Base-by-base conservation (phyloP, 2,329 filamentous ascomycete genomes). In the Paecilomyces dactylethromorphus region DNA sequence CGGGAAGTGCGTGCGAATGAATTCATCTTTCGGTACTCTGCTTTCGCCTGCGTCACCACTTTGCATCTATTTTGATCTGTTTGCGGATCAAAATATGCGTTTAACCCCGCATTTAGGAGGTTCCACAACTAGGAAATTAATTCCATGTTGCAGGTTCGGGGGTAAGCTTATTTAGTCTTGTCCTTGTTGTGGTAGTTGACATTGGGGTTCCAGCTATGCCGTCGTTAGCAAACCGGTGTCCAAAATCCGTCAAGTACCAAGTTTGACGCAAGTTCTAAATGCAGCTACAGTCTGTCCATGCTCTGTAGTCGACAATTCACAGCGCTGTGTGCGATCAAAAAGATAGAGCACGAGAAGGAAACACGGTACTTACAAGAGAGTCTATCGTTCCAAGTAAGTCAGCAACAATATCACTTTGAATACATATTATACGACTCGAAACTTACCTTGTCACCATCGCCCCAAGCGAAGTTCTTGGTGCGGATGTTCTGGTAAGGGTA, bases 401-500 rank as follows among this genome's bases (percentile, higher is more conserved):
- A 22, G 60, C 53, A 57, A 52, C 56, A 57, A 32, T 53, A 51
- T 58, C 51, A 49, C 18, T 18, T 49, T 49, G 49, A 50, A 22
- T 61, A 59, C 59, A 60, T 63, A 62, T 45, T 35, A 55, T 54
- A 21, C 45, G 50, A 29, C n/a, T 12, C 32, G 39, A 58, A 59
- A 72, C 82, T 71, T 66, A 91, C 90, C 90, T 97, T 94, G 82
- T 99, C 94, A 74, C 94, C 94, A 74, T 97, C 83, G 66, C 93
- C 92, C 90, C 90, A 99, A 72, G 86, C 87, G 84, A 80, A 99
- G 86, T 96, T 97, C 88, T 94, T 97, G 76, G 86, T 85, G 76
- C 94, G 90, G 78, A 99, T 90, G 84, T 99, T 99, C 86, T 96
- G 91, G 87, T 96, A 99, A 61, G 92, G 81, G 80, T 97, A 99